Evolutionary conservation across 768 basidiomycete genomes (phyloP), one percentile per base, ranked within the genome.

Genomic region (Mycena olivaceomarginata): DNA sequence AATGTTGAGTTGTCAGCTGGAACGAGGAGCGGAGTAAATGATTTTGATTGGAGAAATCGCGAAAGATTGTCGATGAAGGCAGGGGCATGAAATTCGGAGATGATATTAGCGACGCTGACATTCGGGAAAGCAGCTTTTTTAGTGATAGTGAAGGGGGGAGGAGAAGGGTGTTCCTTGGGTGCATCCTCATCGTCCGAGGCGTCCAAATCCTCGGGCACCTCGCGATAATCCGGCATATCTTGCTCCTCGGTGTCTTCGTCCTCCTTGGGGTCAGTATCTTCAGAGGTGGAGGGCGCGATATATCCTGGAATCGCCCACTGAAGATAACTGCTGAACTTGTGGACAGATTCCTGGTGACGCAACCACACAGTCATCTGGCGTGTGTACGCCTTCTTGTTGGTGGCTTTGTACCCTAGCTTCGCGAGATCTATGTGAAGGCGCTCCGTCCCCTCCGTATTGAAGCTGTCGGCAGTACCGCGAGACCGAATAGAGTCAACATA

Each of bases 311-410:
- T 31, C 0, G 63, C 71, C 71, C 71, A 72, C 40, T 72, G 46
- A 18, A 72, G 71, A 31, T 64, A 72, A 18, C 48, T 37, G 10
- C 31, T 40, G 37, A 72, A 72, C 31, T 65, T 72, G 45, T 65
- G 39, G 9, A 72, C 48, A 31, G 45, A 3, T 69, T 88, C 87
- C 41, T 85, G 85, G 2, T 82, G 79, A 3, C 74, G 48, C 0
- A 89, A 79, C 84, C 84, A n/a, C 40, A n/a, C n/a, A n/a, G 83
- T 82, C 88, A 89, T 89, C 68, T 88, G 88, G 22, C 67, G 65
- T 5, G 78, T 67, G 64, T 83, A 81, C 39, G 83, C 80, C 0
- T 74, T 57, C 64, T 75, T 75, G 66, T 85, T 85, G 45, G 37
- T 80, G 0, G 81, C 80, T 15, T 75, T 40, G 51, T 81, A 83